Evolutionary conservation across 371 early-diverging fungal genomes (phyloP).

Genomic region (Fennellomyces sp.): DNA sequence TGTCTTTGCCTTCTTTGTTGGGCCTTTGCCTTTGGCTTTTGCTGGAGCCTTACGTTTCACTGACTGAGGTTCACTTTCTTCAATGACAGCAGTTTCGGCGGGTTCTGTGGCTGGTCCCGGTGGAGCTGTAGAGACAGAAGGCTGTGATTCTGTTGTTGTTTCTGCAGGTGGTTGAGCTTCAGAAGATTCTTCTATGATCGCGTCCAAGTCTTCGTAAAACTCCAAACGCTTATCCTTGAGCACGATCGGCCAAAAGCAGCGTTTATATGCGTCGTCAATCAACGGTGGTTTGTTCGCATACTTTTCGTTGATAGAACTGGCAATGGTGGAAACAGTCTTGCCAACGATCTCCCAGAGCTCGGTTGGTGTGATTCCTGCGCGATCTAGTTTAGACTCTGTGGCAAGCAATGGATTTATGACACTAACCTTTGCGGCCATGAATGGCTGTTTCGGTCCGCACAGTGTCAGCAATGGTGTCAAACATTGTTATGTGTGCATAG

Average conservation of each 20-base stretch:
- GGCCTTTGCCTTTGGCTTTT: neutral
- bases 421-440: constrained; percentile 11
- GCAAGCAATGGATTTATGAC: neutral
- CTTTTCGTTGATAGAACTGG: neutral
- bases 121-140: no score
- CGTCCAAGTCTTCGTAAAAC: neutral
- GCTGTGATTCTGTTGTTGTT: neutral
- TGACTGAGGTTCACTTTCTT: neutral
- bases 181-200: neutral
- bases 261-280: constrained; percentile 31
- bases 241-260: constrained; percentile 31
- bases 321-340: neutral
- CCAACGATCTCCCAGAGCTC: constrained; percentile 10
- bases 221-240: neutral
- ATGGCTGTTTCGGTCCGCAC: constrained; percentile 14
- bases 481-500: constrained; percentile 3
- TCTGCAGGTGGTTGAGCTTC: neutral
- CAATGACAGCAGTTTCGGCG: neutral
- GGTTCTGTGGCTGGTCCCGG: neutral
- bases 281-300: constrained; percentile 6
- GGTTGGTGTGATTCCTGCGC: neutral
- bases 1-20: neutral
- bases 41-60: neutral
- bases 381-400: neutral
- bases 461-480: constrained; percentile 9